Evolutionary conservation across 1,284 basidiomycete species (phyloP), one percentile per base, ranked within the genome.

Genomic region (Spongispora temasekensis): DNA sequence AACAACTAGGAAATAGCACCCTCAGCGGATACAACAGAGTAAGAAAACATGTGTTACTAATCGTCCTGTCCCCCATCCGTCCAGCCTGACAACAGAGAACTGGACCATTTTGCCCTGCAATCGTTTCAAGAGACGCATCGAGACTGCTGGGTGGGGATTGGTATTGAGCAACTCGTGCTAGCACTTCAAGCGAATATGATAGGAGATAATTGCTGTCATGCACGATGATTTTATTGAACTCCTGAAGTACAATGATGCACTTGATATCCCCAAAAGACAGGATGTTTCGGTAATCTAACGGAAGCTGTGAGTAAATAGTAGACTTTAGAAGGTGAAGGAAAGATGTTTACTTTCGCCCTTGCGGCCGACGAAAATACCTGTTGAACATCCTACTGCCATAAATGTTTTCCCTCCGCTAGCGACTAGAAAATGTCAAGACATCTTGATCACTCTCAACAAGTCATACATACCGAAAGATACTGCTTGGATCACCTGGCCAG

Each of bases 151-250:
- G 66, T 31, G 82, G 75, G 0, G 79, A 72, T 57, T 82, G 76
- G 2, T 82, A 83, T 27, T 81, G 75, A 15, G 81, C 81, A 8
- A 88, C 80, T 27, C 84, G 83, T 1, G 81, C 84, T 52, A 93
- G 75, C 23, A 86, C 71, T 61, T 90, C 88, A n/a, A 92, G 78
- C 1, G 89, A 86, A 68, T 89, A 92, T 2, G 88, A 81, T 34
- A 83, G 66, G 4, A 93, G 73, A 2, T 79, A 78, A n/a, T 73
- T 75, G 51, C 89, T 85, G 23, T 80, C 78, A 32, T 87, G 84
- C 2, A 93, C 77, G 31, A 93, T 70, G 57, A 93, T 80, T 65
- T 85, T 88, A 70, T 90, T 87, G 72, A 83, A 86, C 0, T 78
- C 73, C 57, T 84, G 82, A 25, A 92, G 69, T 0, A 85, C 83